These are phyloP conservation scores for Postia placenta DNA, from an alignment of 768 basidiomycete genomes.

Conservation along the genomic window DNA sequence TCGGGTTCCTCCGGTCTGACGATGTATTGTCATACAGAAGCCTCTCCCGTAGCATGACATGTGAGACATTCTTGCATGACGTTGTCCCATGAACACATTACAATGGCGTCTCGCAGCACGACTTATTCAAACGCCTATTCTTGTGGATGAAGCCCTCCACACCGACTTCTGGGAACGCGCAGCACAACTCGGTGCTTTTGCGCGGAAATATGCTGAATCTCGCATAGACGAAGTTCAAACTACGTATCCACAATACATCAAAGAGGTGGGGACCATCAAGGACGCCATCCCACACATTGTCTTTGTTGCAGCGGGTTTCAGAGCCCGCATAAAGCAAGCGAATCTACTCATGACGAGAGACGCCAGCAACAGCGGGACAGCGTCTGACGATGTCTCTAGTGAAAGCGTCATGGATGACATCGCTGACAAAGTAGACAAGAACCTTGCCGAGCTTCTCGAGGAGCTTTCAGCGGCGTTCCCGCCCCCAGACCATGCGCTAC, in stretches of 20 bases:
- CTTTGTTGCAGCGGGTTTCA: too few species aligned
- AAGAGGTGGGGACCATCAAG: background rate
- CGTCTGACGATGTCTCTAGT: background rate
- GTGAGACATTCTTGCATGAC: too few species aligned
- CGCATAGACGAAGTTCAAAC: too few species aligned
- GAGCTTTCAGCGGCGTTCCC: conserved; percentile 24
- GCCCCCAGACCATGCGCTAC: conserved; percentile 24
- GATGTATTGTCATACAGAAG: too few species aligned
- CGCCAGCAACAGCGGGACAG: conserved; percentile 25
- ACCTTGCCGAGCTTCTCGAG: conserved; percentile 14
- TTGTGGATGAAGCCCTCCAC: too few species aligned
- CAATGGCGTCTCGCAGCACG: too few species aligned
- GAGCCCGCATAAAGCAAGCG: background rate
- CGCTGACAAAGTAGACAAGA: conserved; percentile 12
- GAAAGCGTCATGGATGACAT: conserved; percentile 10
- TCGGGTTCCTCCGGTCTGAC: too few species aligned
- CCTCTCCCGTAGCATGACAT: too few species aligned
- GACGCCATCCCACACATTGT: background rate
- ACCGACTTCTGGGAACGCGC: background rate
- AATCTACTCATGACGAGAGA: conserved; percentile 25
- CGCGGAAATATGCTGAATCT: background rate
- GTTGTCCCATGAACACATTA: too few species aligned
- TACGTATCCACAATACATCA: background rate
- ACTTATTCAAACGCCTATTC: too few species aligned
- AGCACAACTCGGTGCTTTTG: background rate